Conservation (phyloP, 306 rosid species). For the Lablab purpureus region DNA sequence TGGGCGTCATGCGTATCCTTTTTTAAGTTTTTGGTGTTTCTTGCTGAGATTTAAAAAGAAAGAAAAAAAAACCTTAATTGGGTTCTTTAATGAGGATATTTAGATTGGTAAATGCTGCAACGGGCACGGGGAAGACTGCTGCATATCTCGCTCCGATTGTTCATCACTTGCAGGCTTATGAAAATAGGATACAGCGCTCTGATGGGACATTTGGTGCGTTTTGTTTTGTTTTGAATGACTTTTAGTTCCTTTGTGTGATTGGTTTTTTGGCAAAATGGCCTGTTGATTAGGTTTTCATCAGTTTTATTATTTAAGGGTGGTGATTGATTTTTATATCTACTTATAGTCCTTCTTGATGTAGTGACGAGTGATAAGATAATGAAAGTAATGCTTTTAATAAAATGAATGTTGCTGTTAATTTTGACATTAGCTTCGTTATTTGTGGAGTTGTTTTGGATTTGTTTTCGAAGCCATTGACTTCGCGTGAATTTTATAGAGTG, state of each 20-base stretch:
- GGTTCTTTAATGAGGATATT: conserved; percentile 55
- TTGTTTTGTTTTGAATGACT: background rate
- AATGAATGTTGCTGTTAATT: background rate
- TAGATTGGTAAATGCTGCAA: conserved; percentile 88
- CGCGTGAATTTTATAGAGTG: conserved; percentile 3
- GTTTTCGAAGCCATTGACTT: background rate
- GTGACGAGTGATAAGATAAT: background rate
- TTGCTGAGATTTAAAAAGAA: background rate
- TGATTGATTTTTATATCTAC: background rate
- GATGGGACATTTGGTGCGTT: conserved; percentile 84
- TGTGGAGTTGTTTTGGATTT: background rate
- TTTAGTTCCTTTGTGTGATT: background rate
- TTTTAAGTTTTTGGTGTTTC: background rate
- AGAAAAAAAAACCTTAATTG: background rate
- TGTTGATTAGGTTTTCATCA: conserved; percentile 23
- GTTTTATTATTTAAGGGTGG: background rate
- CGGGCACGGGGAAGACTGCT: conserved; percentile 90
- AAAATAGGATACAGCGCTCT: conserved; percentile 69
- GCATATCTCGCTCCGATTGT: conserved; percentile 89
- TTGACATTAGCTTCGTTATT: background rate
- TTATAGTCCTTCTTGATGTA: background rate
- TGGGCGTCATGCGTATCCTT: conserved; percentile 83
- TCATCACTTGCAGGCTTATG: conserved; percentile 68
- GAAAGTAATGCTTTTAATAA: conserved; percentile 24
- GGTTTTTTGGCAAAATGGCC: background rate